phyloP scores from a whole-genome alignment of 495 filamentous ascomycete genomes.

The Margaritispora aquatica region DNA sequence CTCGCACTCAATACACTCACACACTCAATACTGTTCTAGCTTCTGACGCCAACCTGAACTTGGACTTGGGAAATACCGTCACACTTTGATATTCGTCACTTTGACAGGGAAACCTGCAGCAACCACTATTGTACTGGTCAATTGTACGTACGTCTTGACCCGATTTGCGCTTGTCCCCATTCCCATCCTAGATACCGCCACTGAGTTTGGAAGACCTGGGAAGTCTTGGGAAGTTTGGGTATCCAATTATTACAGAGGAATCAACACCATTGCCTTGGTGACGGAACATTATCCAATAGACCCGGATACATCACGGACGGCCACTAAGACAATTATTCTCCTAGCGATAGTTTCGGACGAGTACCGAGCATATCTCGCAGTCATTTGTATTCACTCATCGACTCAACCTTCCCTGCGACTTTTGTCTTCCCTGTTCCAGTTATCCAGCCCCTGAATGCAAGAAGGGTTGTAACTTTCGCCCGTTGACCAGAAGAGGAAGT shows the following conservation, averaged over 20 bases:
- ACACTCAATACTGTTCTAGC: conserved; percentile 9
- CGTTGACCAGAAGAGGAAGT: neutral
- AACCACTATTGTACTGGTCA: neutral
- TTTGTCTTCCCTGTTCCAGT: too few species aligned
- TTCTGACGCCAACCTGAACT: conserved; percentile 1
- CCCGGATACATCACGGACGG: neutral
- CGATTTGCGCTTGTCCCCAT: neutral
- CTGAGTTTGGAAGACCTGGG: too few species aligned
- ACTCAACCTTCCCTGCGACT: neutral
- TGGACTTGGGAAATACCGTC: conserved; percentile 9
- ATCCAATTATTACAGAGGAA: too few species aligned
- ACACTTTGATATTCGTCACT: too few species aligned
- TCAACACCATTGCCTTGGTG: neutral
- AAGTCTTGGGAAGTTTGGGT: too few species aligned
- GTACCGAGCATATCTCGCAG: too few species aligned
- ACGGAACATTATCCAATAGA: neutral
- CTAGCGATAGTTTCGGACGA: too few species aligned
- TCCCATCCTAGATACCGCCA: neutral
- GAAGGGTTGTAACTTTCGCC: neutral
- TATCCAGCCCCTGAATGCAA: neutral
- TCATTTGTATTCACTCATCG: neutral
- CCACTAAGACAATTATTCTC: neutral
- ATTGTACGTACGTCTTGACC: neutral
- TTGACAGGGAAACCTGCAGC: conserved; percentile 3
- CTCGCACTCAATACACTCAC: too few species aligned